A percentile compares a stretch with the other conserved stretches of the same genome.
Evolutionary conservation across 2,329 filamentous ascomycete species (phyloP).

Genomic region (Huntiella bhutanensis): DNA sequence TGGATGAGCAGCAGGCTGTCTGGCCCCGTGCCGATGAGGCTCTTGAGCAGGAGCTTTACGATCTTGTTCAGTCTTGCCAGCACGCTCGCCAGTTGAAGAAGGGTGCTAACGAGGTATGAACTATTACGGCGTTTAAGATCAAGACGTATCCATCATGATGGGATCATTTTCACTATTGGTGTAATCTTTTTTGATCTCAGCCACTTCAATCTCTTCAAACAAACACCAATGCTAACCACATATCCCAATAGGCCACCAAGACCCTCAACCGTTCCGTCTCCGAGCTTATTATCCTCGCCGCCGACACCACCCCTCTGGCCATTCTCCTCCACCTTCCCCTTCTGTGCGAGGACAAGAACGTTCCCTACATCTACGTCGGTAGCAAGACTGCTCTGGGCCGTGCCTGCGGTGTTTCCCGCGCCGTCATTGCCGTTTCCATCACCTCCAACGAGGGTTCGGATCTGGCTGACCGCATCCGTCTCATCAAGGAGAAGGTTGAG

Average conservation of each 20-base stretch:
- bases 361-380: slow-evolving; percentile 48
- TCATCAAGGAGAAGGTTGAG: slow-evolving; percentile 89
- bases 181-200: too few species aligned
- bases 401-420: slow-evolving; percentile 72
- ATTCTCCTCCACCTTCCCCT: slow-evolving; percentile 82
- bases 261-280: slow-evolving; percentile 77
- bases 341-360: slow-evolving; percentile 63
- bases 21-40: slow-evolving; percentile 57
- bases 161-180: too few species aligned
- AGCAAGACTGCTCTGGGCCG: slow-evolving; percentile 72
- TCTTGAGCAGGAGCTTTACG: slow-evolving; percentile 64
- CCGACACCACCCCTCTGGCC: slow-evolving; percentile 70
- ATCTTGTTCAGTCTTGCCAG: slow-evolving; percentile 55
- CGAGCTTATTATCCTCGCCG: slow-evolving; percentile 76
- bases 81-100: slow-evolving; percentile 68
- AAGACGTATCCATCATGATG: background rate
- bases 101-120: slow-evolving; percentile 53
- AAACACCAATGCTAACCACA: background rate
- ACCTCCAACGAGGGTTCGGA: slow-evolving; percentile 85
- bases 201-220: background rate
- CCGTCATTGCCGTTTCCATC: slow-evolving; percentile 75
- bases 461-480: slow-evolving; percentile 69
- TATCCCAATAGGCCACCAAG: slow-evolving; percentile 43
- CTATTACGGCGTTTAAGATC: slow-evolving; percentile 2
- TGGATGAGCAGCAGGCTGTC: slow-evolving; percentile 22